phyloP scores from a whole-genome alignment of 129 eudicot species.

The Chrysanthemum seticuspe region DNA sequence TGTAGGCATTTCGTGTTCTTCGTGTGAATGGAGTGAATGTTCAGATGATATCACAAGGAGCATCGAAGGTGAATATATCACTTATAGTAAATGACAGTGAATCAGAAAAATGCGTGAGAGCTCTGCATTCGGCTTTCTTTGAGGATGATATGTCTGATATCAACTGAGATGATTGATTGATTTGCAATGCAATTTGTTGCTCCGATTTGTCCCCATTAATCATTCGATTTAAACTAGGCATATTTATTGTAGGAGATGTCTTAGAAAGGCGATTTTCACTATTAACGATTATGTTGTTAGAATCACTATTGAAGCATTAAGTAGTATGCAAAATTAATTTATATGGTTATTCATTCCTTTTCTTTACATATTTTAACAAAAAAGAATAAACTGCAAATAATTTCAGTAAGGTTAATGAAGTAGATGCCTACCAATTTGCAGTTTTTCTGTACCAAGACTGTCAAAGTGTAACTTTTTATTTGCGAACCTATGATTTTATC shows the following conservation, averaged over 20 bases:
- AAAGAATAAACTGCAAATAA: too few species aligned
- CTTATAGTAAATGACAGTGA: conserved; percentile 87
- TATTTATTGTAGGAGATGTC: conserved; percentile 6
- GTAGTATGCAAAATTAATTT: neutral
- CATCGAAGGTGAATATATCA: conserved; percentile 94
- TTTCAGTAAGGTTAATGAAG: too few species aligned
- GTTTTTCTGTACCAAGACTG: too few species aligned
- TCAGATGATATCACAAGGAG: conserved; percentile 99
- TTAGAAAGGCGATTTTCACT: conserved; percentile 8
- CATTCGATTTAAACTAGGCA: neutral
- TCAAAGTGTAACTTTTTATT: too few species aligned
- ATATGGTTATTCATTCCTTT: neutral
- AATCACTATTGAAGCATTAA: neutral
- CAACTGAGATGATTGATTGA: neutral
- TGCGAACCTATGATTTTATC: too few species aligned
- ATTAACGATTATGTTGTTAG: conserved; percentile 8
- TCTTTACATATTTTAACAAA: neutral
- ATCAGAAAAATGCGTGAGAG: conserved; percentile 80
- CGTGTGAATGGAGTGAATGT: conserved; percentile 72
- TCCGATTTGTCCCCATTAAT: neutral
- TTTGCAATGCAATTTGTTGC: conserved; percentile 12
- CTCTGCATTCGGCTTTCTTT: conserved; percentile 83
- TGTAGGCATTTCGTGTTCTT: conserved; percentile 83
- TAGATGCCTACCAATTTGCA: too few species aligned
- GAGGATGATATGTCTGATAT: conserved; percentile 48